Base-by-base conservation (phyloP, 768 basidiomycete genomes). In the Tulasnella sp. region DNA sequence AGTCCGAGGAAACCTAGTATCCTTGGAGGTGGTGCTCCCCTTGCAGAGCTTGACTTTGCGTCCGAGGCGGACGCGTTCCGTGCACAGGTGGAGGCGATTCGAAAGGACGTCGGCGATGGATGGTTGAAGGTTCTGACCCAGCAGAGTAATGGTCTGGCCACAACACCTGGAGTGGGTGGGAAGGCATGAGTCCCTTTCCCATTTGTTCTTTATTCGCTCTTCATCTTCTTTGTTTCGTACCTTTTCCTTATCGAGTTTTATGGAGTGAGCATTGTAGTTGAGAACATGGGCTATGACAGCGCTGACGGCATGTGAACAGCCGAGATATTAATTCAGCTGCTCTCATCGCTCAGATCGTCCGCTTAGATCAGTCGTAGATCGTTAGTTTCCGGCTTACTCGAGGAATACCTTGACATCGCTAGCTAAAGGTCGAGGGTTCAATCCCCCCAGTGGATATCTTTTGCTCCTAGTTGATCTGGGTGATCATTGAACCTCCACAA, bases 81-180 rank as follows among this genome's bases (percentile, higher is more conserved):
- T 49, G 78, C 80, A 58, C 77, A 77, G 65, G 85, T 93, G 52
- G 91, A 92, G 73, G 83, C 83, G 17, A 66, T 93, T 68, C 82
- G 87, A 69, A 77, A 80, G 60, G 91, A 93, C 66, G 90, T 92
- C 77, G 91, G 91, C 1, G 91, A 92, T 22, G 82, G 83, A 9
- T 93, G 88, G 89, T 66, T 93, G 66, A 86, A 85, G 69, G 87
- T 92, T 31, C 83, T 86, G 65, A 86, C 80, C 60, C 84, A 87
- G 73, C 34, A 38, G 34, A 81, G 81, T 38, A 50, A 50, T 9
- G 49, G 21, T 45, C 29, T 59, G 11, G 21, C 54, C 24, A n/a
- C 52, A 10, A 48, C 45, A 10, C 45, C 45, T 19, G 45, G 45
- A 7, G 19, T 48, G 19, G 25, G 45, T 48, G n/a, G 25, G 7